phyloP scores from a whole-genome alignment of 768 basidiomycete genomes.

The Tubosaeta sp. region DNA sequence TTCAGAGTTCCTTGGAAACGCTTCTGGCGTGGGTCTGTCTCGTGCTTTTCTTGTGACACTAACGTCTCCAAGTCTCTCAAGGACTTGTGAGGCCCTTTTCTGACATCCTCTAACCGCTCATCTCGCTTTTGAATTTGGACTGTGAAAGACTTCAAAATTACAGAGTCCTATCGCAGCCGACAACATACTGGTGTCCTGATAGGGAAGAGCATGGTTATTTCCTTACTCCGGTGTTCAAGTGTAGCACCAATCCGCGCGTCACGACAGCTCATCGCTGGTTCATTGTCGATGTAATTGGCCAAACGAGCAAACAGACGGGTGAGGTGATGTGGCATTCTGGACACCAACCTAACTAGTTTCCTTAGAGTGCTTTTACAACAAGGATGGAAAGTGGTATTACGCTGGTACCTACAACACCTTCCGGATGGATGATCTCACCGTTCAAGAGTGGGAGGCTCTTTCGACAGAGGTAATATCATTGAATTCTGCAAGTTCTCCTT shows the following conservation, averaged over 20 bases:
- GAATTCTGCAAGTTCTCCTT: background rate
- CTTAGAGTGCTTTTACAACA: slow-evolving; percentile 77
- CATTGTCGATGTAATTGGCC: slow-evolving; percentile 55
- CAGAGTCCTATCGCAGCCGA: slow-evolving; percentile 60
- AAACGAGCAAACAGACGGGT: slow-evolving; percentile 64
- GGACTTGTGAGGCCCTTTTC: slow-evolving; percentile 43
- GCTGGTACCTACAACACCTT: slow-evolving; percentile 74
- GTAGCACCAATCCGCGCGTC: slow-evolving; percentile 73
- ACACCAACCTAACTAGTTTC: background rate
- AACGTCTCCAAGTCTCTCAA: slow-evolving; percentile 44
- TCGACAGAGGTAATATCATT: slow-evolving; percentile 49
- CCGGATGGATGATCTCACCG: slow-evolving; percentile 57
- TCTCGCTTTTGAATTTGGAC: background rate
- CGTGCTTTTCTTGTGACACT: background rate
- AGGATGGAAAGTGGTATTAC: slow-evolving; percentile 79
- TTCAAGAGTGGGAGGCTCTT: slow-evolving; percentile 66
- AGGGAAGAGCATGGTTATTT: slow-evolving; percentile 81
- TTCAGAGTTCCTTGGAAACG: slow-evolving; percentile 62
- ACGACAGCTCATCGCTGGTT: slow-evolving; percentile 74
- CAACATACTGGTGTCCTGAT: slow-evolving; percentile 76
- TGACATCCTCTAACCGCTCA: background rate
- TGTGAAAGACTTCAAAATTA: slow-evolving; percentile 58
- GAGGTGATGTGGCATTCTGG: slow-evolving; percentile 1
- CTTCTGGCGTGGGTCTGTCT: slow-evolving; percentile 47
- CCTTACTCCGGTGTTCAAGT: slow-evolving; percentile 70